Percentiles rank a stretch among this genome's conserved stretches.
phyloP scores from a whole-genome alignment of 2,329 filamentous ascomycete genomes.

The Plenodomus tracheiphilus region DNA sequence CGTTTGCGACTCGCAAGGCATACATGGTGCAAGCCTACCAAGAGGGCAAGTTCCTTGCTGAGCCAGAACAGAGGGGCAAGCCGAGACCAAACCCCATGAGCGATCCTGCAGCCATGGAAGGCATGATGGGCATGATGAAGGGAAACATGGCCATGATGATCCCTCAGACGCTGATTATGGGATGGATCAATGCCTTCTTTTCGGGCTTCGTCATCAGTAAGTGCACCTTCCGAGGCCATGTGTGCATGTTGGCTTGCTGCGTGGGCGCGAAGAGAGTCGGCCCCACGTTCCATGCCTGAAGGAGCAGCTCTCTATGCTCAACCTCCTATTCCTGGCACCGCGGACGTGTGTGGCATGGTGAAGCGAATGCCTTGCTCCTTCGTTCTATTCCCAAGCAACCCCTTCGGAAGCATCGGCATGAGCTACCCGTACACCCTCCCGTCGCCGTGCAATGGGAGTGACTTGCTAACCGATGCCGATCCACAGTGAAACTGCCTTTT shows the following conservation, averaged over 20 bases:
- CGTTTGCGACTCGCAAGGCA: constrained; percentile 80
- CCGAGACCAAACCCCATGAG: constrained; percentile 91
- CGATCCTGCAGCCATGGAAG: constrained; percentile 95
- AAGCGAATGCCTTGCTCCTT: constrained; percentile 6
- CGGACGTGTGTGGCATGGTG: background rate
- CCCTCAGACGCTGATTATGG: constrained; percentile 98
- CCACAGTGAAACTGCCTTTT: constrained; percentile 88
- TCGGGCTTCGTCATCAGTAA: constrained; percentile 95
- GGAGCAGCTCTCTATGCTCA: background rate
- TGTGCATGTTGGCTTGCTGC: background rate
- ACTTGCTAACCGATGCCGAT: background rate
- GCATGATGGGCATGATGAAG: constrained; percentile 99
- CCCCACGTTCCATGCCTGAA: background rate
- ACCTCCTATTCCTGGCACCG: background rate
- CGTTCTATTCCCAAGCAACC: background rate
- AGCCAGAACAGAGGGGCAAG: constrained; percentile 82
- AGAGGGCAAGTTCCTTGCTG: constrained; percentile 84
- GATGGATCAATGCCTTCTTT: constrained; percentile 99
- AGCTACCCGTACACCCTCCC: background rate
- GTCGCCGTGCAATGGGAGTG: no score
- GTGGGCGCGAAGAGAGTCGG: background rate
- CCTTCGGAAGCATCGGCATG: background rate
- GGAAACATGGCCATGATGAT: constrained; percentile 99
- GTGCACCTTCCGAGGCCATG: constrained; percentile 35
- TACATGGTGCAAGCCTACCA: constrained; percentile 81